phyloP scores from a whole-genome alignment of 2,329 filamentous ascomycete species.

The Penicillium sp. region DNA sequence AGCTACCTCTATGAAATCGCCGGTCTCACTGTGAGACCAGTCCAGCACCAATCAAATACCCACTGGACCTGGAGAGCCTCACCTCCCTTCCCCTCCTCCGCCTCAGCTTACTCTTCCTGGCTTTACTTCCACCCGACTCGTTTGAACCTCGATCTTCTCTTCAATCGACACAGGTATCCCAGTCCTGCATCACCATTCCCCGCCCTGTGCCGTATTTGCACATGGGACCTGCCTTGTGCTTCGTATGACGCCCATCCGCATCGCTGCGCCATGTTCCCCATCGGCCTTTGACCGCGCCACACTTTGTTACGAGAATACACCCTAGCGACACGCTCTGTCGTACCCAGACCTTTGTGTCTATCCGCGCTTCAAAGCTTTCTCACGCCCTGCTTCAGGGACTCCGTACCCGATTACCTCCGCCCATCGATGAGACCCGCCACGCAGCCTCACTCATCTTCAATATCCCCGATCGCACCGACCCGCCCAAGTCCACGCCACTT shows the following conservation, averaged over 20 bases:
- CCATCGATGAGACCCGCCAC: conserved; percentile 7
- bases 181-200: conserved; percentile 3
- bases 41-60: conserved; percentile 1
- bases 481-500: neutral
- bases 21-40: conserved; percentile 2
- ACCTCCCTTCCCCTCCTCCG: neutral
- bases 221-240: conserved; percentile 5
- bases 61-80: conserved; percentile 5
- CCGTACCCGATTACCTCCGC: conserved; percentile 1
- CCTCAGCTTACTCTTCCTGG: neutral
- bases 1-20: neutral
- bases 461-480: neutral
- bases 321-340: neutral
- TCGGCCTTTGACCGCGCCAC: neutral
- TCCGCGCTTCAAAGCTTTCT: conserved; percentile 1
- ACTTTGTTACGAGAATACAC: neutral
- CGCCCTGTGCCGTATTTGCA: conserved; percentile 3
- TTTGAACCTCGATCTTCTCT: neutral
- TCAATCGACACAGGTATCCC: conserved; percentile 9
- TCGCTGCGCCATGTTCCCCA: conserved; percentile 6
- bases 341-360: neutral
- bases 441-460: neutral
- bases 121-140: conserved; percentile 3
- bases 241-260: conserved; percentile 1
- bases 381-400: conserved; percentile 1